Conservation (phyloP, 345 rosid species). For the Salix arbutifolia region DNA sequence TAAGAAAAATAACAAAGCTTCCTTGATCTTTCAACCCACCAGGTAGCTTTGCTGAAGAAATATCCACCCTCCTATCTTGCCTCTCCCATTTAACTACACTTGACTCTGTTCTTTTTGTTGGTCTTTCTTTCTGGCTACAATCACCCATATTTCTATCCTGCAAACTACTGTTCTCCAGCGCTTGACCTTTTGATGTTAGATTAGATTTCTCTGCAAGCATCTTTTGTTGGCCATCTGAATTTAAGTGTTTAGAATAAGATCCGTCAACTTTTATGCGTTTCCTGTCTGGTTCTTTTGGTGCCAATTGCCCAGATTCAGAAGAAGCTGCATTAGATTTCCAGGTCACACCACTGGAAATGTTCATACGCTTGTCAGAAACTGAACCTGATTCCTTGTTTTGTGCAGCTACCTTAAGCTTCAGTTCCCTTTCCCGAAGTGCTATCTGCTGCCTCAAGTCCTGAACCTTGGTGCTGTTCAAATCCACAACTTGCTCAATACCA, state of each 20-base stretch:
- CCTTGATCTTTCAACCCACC: conserved; percentile 30
- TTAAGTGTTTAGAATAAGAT: conserved; percentile 33
- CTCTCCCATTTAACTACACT: conserved; percentile 26
- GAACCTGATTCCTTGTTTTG: conserved; percentile 49
- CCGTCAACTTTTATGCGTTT: conserved; percentile 55
- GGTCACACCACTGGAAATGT: conserved; percentile 24
- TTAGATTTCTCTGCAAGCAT: conserved; percentile 28
- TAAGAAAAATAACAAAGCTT: not conserved
- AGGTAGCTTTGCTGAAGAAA: conserved; percentile 29
- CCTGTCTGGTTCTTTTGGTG: conserved; percentile 52
- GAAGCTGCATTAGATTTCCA: conserved; percentile 38
- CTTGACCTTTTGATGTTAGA: conserved; percentile 26
- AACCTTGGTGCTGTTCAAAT: conserved; percentile 47
- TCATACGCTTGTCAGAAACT: conserved; percentile 25
- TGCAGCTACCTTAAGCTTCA: conserved; percentile 64
- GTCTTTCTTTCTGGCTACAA: conserved; percentile 25
- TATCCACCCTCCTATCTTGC: conserved; percentile 33
- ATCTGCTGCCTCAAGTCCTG: conserved; percentile 88
- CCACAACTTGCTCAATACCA: conserved; percentile 38
- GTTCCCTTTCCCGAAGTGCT: conserved; percentile 76
- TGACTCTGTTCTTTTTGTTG: conserved; percentile 32
- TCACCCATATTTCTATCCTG: conserved; percentile 24
- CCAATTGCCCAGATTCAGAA: conserved; percentile 34
- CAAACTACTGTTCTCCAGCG: conserved; percentile 19
- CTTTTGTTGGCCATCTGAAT: conserved; percentile 27